A percentile compares a stretch with the other conserved stretches of the same genome.
These are phyloP conservation scores for Amphibolis antarctica DNA, from an alignment of 106 monocot species.

Conservation along the genomic window DNA sequence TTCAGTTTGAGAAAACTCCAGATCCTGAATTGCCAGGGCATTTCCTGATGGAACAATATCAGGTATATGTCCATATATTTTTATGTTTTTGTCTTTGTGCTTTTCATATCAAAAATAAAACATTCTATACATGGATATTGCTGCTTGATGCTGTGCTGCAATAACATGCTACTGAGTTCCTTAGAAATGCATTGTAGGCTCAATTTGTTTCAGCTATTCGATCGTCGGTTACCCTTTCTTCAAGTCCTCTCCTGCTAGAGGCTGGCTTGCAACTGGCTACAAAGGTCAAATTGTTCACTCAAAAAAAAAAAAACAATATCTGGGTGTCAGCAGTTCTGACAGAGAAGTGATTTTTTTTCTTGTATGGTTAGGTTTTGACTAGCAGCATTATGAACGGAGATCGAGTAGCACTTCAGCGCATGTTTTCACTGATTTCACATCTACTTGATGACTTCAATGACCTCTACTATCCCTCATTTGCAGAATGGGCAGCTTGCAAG, in stretches of 20 bases:
- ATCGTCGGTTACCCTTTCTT: slow-evolving; percentile 61
- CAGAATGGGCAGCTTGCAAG: slow-evolving; percentile 98
- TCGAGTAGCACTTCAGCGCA: slow-evolving; percentile 62
- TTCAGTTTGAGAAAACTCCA: slow-evolving; percentile 63
- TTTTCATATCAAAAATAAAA: not conserved
- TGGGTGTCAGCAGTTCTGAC: not conserved
- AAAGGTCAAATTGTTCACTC: slow-evolving; percentile 51
- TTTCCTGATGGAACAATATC: slow-evolving; percentile 88
- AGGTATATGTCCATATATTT: slow-evolving; percentile 31
- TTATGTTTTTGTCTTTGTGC: not conserved
- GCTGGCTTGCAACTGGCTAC: slow-evolving; percentile 80
- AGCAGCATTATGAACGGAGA: slow-evolving; percentile 79
- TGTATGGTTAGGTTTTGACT: slow-evolving; percentile 57
- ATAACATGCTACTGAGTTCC: not conserved
- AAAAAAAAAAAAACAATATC: too few relatives aligned
- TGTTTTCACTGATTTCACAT: slow-evolving; percentile 75
- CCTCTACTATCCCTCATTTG: slow-evolving; percentile 92
- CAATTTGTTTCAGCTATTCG: slow-evolving; percentile 95
- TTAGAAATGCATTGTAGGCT: slow-evolving; percentile 37
- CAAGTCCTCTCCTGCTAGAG: slow-evolving; percentile 83
- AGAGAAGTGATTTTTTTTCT: slow-evolving; percentile 1
- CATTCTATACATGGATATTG: not conserved
- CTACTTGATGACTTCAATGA: slow-evolving; percentile 80
- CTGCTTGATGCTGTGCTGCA: not conserved
- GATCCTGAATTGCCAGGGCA: slow-evolving; percentile 95